A percentile compares a stretch with the other conserved stretches of the same genome.
Evolutionary conservation across 495 filamentous ascomycete genomes (phyloP).

Genomic region (Hypoxylon rickii): DNA sequence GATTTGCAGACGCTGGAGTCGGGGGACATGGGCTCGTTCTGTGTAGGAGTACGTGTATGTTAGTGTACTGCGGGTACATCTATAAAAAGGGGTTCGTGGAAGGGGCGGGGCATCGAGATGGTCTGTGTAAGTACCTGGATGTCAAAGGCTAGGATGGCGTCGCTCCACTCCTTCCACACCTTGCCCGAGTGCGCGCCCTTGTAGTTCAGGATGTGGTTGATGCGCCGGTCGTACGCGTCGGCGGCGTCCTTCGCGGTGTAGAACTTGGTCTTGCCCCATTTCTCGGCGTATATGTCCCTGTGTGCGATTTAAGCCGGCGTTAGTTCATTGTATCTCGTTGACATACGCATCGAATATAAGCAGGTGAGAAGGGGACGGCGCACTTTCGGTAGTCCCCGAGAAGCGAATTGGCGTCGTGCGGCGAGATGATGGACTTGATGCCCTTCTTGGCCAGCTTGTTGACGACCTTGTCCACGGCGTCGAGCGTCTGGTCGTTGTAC

Average conservation of each 20-base stretch:
- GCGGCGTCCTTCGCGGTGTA: constrained; percentile 37
- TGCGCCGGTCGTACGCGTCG: constrained; percentile 40
- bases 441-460: constrained; percentile 36
- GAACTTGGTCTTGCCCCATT: constrained; percentile 36
- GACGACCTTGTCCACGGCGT: constrained; percentile 41
- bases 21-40: constrained; percentile 44
- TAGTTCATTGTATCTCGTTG: no score
- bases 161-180: constrained; percentile 40
- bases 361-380: not conserved
- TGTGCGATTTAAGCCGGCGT: no score
- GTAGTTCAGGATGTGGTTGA: constrained; percentile 42
- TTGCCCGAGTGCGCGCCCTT: constrained; percentile 37
- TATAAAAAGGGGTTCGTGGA: no score
- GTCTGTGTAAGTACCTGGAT: no score
- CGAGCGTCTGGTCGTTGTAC: constrained; percentile 39
- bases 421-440: constrained; percentile 49
- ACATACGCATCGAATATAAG: no score
- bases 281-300: constrained; percentile 38
- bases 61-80: no score
- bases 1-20: constrained; percentile 20
- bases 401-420: constrained; percentile 46
- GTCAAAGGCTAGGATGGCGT: constrained; percentile 48
- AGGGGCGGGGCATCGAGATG: no score
- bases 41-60: no score
- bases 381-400: constrained; percentile 28